Conservation (phyloP, 2,329 filamentous ascomycete genomes). For the Aureobasidium vineae region DNA sequence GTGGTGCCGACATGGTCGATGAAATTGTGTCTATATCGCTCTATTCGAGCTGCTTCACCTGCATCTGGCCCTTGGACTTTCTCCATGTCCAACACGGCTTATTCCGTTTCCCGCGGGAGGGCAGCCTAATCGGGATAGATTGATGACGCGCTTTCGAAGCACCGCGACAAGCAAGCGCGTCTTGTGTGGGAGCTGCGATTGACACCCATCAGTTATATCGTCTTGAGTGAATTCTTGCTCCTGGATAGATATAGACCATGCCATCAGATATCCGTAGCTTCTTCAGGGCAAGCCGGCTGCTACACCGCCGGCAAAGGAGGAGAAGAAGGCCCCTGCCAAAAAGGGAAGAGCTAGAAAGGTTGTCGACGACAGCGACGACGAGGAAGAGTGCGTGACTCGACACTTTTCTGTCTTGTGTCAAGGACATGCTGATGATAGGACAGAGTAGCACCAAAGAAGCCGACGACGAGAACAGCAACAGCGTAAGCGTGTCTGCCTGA, state of each 20-base stretch:
- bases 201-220: background rate
- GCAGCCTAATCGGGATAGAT: slow-evolving; percentile 15
- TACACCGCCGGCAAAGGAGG: slow-evolving; percentile 49
- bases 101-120: slow-evolving; percentile 14
- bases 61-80: slow-evolving; percentile 15
- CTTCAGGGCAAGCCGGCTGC: slow-evolving; percentile 74
- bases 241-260: slow-evolving; percentile 52
- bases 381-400: slow-evolving; percentile 43
- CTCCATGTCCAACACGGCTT: background rate
- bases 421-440: slow-evolving; percentile 32
- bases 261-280: slow-evolving; percentile 84
- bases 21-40: slow-evolving; percentile 23
- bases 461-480: slow-evolving; percentile 41
- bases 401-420: background rate
- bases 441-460: slow-evolving; percentile 55
- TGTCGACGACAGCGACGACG: slow-evolving; percentile 78
- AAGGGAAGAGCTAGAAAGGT: slow-evolving; percentile 62
- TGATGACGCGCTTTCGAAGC: slow-evolving; percentile 18
- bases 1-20: slow-evolving; percentile 43
- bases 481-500: slow-evolving; percentile 22
- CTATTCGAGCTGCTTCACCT: background rate
- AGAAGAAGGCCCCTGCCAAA: slow-evolving; percentile 43
- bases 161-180: slow-evolving; percentile 15
- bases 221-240: background rate
- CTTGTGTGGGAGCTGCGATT: background rate